Percentiles rank a stretch among this genome's conserved stretches.
phyloP scores from a whole-genome alignment of 169 alveolate genomes.

The Amoebophrya sp. region DNA sequence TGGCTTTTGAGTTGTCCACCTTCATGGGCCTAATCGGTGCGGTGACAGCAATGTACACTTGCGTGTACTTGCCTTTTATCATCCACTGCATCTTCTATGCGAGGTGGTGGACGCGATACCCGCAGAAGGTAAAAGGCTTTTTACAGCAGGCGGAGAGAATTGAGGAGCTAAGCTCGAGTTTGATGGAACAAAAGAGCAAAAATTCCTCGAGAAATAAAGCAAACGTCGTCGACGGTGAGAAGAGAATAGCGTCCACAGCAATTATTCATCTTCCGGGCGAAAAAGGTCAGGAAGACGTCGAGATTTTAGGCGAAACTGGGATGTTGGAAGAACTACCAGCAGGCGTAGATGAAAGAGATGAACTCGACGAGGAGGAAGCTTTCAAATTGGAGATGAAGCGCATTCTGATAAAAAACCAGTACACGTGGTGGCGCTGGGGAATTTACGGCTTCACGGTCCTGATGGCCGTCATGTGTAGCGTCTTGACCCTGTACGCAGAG shows the following conservation, averaged over 20 bases:
- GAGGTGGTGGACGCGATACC: neutral
- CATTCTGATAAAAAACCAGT: neutral
- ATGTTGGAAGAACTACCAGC: too few relatives aligned
- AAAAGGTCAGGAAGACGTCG: too few relatives aligned
- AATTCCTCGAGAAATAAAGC: too few relatives aligned
- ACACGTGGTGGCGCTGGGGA: neutral
- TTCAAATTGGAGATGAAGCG: neutral
- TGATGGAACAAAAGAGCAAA: too few relatives aligned
- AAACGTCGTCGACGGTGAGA: too few relatives aligned
- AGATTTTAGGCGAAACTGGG: too few relatives aligned
- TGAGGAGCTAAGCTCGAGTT: too few relatives aligned
- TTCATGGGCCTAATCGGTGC: neutral
- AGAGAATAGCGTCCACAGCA: too few relatives aligned
- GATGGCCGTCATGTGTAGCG: neutral
- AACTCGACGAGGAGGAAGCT: too few relatives aligned
- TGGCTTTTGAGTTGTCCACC: neutral
- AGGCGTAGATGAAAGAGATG: too few relatives aligned
- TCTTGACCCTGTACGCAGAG: neutral
- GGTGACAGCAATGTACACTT: neutral
- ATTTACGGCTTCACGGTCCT: neutral
- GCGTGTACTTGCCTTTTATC: neutral
- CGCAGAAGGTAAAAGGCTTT: neutral
- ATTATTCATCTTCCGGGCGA: too few relatives aligned
- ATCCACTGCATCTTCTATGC: neutral
- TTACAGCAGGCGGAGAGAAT: too few relatives aligned